These are phyloP conservation scores for Salvia splendens DNA, from an alignment of 257 asterid species.

Conservation along the genomic window DNA sequence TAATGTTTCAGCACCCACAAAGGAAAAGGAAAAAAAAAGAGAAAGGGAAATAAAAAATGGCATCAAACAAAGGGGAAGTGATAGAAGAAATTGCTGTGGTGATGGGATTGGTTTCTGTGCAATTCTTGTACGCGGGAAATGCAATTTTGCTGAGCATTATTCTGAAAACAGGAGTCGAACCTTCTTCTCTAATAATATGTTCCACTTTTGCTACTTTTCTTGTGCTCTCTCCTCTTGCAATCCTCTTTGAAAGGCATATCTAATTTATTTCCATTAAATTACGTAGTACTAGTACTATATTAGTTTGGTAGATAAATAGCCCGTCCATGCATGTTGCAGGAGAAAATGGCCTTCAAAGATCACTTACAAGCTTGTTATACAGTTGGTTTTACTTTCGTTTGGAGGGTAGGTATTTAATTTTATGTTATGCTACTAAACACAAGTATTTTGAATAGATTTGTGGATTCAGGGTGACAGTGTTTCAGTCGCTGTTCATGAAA, in stretches of 20 bases:
- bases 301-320: no score
- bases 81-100: conserved; percentile 56
- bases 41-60: conserved; percentile 27
- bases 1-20: conserved; percentile 15
- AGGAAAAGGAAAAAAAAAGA: conserved; percentile 12
- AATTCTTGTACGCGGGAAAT: conserved; percentile 75
- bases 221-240: conserved; percentile 62
- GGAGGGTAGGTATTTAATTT: conserved; percentile 59
- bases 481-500: conserved; percentile 70
- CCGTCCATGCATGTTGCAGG: conserved; percentile 49
- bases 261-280: no score
- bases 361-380: conserved; percentile 50
- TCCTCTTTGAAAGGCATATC: conserved; percentile 64
- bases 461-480: conserved; percentile 65
- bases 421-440: background rate
- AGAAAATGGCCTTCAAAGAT: conserved; percentile 70
- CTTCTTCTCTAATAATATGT: conserved; percentile 69
- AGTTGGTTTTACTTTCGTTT: conserved; percentile 66
- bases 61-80: conserved; percentile 34
- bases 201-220: conserved; percentile 71
- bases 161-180: conserved; percentile 61
- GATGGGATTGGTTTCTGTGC: conserved; percentile 64
- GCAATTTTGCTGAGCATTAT: conserved; percentile 67
- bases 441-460: background rate
- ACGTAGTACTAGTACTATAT: no score